Base-by-base conservation (phyloP, 768 basidiomycete genomes). In the Panus rudis region DNA sequence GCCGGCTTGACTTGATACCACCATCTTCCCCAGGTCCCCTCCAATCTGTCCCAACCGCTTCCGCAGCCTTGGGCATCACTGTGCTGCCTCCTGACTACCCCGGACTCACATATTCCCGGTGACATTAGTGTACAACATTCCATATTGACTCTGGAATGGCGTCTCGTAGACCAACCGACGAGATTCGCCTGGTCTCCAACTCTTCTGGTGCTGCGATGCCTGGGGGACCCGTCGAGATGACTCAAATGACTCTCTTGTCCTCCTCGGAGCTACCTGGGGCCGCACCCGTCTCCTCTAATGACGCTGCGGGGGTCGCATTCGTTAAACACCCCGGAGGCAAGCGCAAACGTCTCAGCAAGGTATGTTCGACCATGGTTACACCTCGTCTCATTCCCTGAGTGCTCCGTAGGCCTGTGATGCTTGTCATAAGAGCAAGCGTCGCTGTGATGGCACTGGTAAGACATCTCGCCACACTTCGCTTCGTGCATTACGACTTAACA, bases 391-490 rank as follows among this genome's bases (percentile, higher is more conserved):
- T 19, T 42, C 32, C 17, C 33, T 13, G 33, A n/a, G n/a, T n/a
- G n/a, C n/a, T 39, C 37, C n/a, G 25, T 45, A 75, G 73, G 73
- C 87, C 38, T 89, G 87, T 63, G 83, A 87, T 62, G 81, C 83
- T 41, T 90, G 87, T 59, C 88, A 90, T 59, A 86, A 84, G 61
- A 81, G 79, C 64, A 90, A 90, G 58, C 77, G 87, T 20, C 77
- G 86, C 37, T 89, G 86, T 63, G 85, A 88, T 63, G 85, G 85
- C 24, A 85, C 82, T 48, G 79, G 84, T 82, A 48, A 46, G 78
- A 68, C 39, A 43, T 42, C 24, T 38, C 22, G 16, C 35, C 30
- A 19, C 21, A 39, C 28, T 42, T 16, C 33, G 43, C 39, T 20
- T 23, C 10, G 19, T 21, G n/a, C 21, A 16, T 6, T 11, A 25